A percentile compares a stretch with the other conserved stretches of the same genome.
These are phyloP conservation scores for Solanum rostratum DNA, from an alignment of 257 asterid genomes.

Conservation along the genomic window DNA sequence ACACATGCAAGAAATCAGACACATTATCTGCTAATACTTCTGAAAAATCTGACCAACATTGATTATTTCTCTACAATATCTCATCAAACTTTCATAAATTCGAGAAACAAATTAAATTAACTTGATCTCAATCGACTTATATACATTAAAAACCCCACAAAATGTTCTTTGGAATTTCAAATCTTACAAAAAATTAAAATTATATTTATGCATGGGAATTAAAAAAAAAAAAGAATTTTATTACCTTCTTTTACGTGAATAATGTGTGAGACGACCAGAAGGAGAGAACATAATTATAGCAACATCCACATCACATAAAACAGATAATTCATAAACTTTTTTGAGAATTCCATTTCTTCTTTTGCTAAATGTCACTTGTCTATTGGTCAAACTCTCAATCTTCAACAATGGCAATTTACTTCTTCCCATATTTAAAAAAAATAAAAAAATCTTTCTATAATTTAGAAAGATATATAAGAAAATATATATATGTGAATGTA, in stretches of 20 bases:
- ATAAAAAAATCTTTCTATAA: not conserved
- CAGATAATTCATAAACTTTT: not conserved
- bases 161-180: not conserved
- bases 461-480: not conserved
- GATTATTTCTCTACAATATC: not conserved
- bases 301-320: not conserved
- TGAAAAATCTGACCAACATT: no score
- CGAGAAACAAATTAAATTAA: not conserved
- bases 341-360: constrained; percentile 1
- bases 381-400: not conserved
- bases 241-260: not conserved
- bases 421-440: not conserved
- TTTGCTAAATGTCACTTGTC: not conserved
- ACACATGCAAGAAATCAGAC: no score
- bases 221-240: not conserved
- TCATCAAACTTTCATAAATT: not conserved
- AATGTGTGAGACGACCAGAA: not conserved
- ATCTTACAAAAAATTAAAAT: not conserved
- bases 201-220: not conserved
- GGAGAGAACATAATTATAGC: not conserved
- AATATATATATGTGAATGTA: not conserved
- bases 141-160: not conserved
- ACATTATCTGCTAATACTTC: no score
- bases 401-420: not conserved
- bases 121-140: not conserved